These are phyloP conservation scores for Colletotrichum gigasporum DNA, from an alignment of 2,329 filamentous ascomycete species.

Conservation along the genomic window DNA sequence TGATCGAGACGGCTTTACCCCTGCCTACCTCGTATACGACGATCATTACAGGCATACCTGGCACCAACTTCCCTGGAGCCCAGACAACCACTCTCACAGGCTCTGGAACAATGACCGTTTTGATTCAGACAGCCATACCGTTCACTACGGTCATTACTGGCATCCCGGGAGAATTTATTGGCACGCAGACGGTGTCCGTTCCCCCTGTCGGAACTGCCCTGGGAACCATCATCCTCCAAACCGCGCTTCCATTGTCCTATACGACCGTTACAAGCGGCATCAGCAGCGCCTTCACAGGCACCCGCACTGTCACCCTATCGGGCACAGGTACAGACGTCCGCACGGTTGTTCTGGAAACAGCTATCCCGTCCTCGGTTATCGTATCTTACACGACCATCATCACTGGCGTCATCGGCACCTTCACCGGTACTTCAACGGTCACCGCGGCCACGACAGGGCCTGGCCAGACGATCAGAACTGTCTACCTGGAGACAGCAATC, in stretches of 20 bases:
- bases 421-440: neutral
- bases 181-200: neutral
- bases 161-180: neutral
- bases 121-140: neutral
- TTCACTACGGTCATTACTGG: neutral
- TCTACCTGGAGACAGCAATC: constrained; percentile 13
- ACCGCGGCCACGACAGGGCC: constrained; percentile 4
- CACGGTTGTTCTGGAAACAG: constrained; percentile 9
- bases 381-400: constrained; percentile 17
- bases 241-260: neutral
- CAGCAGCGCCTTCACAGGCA: constrained; percentile 1
- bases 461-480: constrained; percentile 11
- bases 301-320: neutral
- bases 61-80: neutral
- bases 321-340: neutral
- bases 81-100: neutral
- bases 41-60: neutral
- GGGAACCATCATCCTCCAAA: constrained; percentile 9
- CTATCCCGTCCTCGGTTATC: neutral
- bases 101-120: neutral
- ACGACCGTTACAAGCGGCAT: constrained; percentile 14
- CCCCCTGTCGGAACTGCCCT: neutral
- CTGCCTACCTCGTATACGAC: neutral
- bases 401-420: neutral
- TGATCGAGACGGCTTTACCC: neutral